phyloP scores from a whole-genome alignment of 139 green algal genomes.

The Axilococcus clingmanii region DNA sequence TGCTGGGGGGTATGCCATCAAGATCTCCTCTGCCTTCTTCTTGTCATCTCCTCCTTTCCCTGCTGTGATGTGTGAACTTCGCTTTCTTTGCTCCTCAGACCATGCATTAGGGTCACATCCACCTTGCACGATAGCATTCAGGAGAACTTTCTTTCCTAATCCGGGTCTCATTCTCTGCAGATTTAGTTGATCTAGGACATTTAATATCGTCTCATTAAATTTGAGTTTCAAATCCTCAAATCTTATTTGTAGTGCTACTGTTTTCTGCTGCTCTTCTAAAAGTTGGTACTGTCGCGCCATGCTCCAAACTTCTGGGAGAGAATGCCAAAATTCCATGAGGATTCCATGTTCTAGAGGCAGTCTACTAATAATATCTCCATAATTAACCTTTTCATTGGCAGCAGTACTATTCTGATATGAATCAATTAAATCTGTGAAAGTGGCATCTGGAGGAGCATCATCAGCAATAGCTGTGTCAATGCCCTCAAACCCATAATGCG shows the following conservation, averaged over 20 bases:
- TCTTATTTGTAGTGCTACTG: background rate
- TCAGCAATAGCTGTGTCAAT: too few species aligned
- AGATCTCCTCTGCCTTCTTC: background rate
- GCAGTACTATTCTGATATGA: too few species aligned
- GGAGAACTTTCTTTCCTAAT: background rate
- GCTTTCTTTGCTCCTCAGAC: background rate
- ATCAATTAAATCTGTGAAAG: too few species aligned
- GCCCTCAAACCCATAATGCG: background rate
- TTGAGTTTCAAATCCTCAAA: background rate
- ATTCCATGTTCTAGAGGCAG: background rate
- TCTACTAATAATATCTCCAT: background rate
- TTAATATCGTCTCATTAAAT: background rate
- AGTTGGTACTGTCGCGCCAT: background rate
- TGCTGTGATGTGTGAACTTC: background rate
- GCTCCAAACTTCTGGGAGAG: background rate
- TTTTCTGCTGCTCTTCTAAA: background rate
- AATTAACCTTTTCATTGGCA: too few species aligned
- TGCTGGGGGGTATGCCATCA: slow-evolving; percentile 1
- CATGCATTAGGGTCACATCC: background rate
- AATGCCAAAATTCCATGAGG: slow-evolving; percentile 3
- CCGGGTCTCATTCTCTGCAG: too few species aligned
- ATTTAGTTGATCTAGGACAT: background rate
- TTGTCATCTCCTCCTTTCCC: background rate
- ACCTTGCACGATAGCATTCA: background rate
- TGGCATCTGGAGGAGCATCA: too few species aligned